phyloP scores from a whole-genome alignment of 2,329 filamentous ascomycete genomes.

The Aureobasidium sp. region DNA sequence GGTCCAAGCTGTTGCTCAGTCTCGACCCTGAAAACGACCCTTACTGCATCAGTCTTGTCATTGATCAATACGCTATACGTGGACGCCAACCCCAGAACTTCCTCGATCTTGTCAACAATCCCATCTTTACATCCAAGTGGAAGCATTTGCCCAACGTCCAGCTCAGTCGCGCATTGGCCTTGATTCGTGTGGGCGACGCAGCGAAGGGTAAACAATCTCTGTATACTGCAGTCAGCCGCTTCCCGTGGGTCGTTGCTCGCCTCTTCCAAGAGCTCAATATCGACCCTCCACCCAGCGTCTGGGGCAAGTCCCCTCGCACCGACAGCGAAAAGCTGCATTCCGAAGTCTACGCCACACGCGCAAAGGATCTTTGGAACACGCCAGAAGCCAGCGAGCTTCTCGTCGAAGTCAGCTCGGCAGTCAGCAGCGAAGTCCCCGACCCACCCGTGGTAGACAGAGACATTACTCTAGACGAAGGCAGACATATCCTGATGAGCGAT shows the following conservation, averaged over 20 bases:
- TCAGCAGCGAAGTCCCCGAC: constrained; percentile 37
- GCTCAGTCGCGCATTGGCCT: constrained; percentile 69
- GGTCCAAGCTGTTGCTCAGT: constrained; percentile 75
- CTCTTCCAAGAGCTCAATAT: constrained; percentile 75
- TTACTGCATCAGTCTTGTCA: constrained; percentile 70
- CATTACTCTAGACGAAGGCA: constrained; percentile 52
- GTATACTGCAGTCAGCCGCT: constrained; percentile 56
- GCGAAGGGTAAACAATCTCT: constrained; percentile 59
- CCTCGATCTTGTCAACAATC: constrained; percentile 56
- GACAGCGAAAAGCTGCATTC: constrained; percentile 60
- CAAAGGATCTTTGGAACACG: constrained; percentile 81
- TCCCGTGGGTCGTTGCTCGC: constrained; percentile 77
- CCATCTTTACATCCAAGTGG: constrained; percentile 41
- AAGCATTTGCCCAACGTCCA: constrained; percentile 59
- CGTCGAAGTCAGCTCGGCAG: constrained; percentile 56
- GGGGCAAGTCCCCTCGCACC: constrained; percentile 65
- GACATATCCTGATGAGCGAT: constrained; percentile 73
- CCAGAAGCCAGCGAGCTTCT: constrained; percentile 61
- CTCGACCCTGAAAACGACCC: constrained; percentile 68
- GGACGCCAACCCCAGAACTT: constrained; percentile 70
- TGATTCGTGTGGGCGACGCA: constrained; percentile 60
- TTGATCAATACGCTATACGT: constrained; percentile 79
- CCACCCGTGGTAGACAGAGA: constrained; percentile 27
- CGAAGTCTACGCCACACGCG: constrained; percentile 65
- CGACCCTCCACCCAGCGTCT: constrained; percentile 68